Percentiles rank a stretch among this genome's conserved stretches.
phyloP scores from a whole-genome alignment of 139 green algal species.

The Eudorina sp. region DNA sequence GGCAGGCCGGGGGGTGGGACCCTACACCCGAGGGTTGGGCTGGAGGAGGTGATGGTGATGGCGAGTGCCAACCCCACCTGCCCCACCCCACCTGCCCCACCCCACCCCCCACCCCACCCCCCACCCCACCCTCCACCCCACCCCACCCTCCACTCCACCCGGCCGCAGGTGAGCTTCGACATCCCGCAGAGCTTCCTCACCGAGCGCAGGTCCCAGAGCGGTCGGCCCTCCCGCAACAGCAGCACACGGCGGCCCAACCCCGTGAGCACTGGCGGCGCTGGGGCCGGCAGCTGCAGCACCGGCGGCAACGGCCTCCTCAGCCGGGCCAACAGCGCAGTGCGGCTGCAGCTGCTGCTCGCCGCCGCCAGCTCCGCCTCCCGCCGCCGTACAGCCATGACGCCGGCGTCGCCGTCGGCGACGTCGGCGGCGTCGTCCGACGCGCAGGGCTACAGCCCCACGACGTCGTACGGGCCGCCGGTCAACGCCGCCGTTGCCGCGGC shows the following conservation, averaged over 20 bases:
- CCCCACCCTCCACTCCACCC: not conserved
- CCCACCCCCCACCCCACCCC: too few species aligned
- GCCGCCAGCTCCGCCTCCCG: conserved; percentile 26
- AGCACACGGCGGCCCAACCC: not conserved
- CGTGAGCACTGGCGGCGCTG: not conserved
- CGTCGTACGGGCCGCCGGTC: not conserved
- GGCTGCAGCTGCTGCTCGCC: conserved; percentile 16
- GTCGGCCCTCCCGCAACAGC: not conserved
- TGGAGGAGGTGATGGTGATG: too few species aligned
- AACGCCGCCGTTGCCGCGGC: not conserved
- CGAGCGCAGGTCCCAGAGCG: not conserved
- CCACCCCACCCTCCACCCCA: too few species aligned
- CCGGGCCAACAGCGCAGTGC: conserved; percentile 5
- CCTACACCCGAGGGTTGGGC: too few species aligned
- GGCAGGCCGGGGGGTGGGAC: too few species aligned
- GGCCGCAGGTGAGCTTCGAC: conserved; percentile 23
- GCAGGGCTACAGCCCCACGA: not conserved
- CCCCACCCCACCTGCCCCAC: too few species aligned
- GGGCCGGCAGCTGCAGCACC: not conserved
- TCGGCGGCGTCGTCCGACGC: not conserved
- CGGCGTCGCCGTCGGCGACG: not conserved
- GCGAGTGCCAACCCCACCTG: too few species aligned
- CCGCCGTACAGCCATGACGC: not conserved
- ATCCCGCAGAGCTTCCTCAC: not conserved
- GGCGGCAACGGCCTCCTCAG: not conserved